Percentiles rank a stretch among this genome's conserved stretches.
phyloP scores from a whole-genome alignment of 805 yeast genomes.

The Candida coquimbonensis region DNA sequence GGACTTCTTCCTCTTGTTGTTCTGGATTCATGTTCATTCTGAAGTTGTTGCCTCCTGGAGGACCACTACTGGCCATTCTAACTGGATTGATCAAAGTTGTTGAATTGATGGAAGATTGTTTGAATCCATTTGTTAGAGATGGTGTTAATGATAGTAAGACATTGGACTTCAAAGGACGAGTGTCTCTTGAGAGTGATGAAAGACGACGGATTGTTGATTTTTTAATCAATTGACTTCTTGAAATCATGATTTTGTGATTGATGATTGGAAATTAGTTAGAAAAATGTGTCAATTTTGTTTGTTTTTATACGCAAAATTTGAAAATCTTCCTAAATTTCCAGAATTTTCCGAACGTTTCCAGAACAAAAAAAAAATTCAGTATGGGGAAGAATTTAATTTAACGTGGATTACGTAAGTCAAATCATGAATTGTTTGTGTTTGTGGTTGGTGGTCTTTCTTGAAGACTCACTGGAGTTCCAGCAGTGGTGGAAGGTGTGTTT shows the following conservation, averaged over 20 bases:
- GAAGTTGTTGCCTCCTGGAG: constrained; percentile 10
- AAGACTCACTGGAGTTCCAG: constrained; percentile 8
- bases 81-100: background rate
- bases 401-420: background rate
- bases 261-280: background rate
- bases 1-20: constrained; percentile 44
- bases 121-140: background rate
- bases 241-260: background rate
- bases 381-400: background rate
- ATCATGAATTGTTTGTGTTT: background rate
- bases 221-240: constrained; percentile 1
- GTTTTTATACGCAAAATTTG: background rate
- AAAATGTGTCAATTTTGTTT: background rate
- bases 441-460: constrained; percentile 7
- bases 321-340: constrained; percentile 1
- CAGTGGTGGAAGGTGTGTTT: constrained; percentile 21
- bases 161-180: too few species aligned
- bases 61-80: constrained; percentile 14
- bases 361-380: too few species aligned
- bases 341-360: constrained; percentile 2
- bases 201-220: background rate
- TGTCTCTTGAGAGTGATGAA: too few species aligned
- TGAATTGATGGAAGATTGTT: background rate
- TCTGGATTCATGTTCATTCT: constrained; percentile 35
- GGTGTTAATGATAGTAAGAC: background rate